Base-by-base conservation (phyloP, 352 stramenopile species). In the Globisporangium acanthophoron region DNA sequence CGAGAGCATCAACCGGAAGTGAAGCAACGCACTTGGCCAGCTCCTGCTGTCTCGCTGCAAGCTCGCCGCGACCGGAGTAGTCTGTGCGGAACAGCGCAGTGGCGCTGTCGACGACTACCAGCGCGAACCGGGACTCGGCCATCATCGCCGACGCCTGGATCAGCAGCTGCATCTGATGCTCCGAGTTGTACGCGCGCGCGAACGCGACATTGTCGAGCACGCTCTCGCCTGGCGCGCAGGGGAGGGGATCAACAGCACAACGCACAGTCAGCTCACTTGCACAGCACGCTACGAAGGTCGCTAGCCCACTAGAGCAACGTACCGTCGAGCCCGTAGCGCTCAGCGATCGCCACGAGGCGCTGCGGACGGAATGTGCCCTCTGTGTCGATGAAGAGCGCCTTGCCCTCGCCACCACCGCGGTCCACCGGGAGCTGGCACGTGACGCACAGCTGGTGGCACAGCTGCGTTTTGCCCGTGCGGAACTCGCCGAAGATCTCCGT, bases 401-500 rank as follows among this genome's bases (percentile, higher is more conserved):
- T 97, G 46, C 97, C 97, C 76, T 99, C 96, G 5, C 96, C 97
- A 50, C 97, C 97, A 48, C 97, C 97, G 43, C 98, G 91, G 59
- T 98, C 96, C 59, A 99, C 85, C 2, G 96, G 90, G 47, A 99
- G 83, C 78, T 99, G 97, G 66, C 96, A 99, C 41, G 96, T 99
- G 39, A 99, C 97, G 70, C 97, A 99, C 1, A 99, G 80, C 57
- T 98, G 99, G 67, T 99, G 97, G 67, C 97, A 99, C 44, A 99
- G 70, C 71, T 99, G 97, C 11, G 97, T 99, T 74, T 99, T 99
- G 39, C 97, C 97, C 16, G 97, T 99, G 16, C 97, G 88, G 73
- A 99, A 99, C 70, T 99, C 97, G 48, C 97, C 97, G 82, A 99
- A 99, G 9, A 99, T 75, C 69, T 99, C 96, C 0, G 97, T 99